Conservation (phyloP, 164 flowering plant genomes). For the Stephania japonica region DNA sequence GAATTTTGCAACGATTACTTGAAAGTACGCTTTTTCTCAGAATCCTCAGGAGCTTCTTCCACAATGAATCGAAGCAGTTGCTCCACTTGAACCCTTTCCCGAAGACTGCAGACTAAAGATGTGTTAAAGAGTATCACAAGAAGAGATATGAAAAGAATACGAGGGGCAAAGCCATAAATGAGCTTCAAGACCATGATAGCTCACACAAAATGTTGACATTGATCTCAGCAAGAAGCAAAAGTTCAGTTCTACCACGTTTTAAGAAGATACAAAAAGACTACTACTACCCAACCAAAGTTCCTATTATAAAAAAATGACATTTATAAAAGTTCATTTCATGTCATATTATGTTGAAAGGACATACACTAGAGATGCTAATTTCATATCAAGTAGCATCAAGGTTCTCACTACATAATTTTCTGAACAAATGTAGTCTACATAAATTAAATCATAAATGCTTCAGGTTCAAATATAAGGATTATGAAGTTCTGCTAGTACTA, state of each 20-base stretch:
- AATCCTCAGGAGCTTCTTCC: slow-evolving; percentile 80
- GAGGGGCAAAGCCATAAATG: neutral
- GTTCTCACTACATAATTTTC: too few relatives aligned
- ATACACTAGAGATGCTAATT: too few relatives aligned
- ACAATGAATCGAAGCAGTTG: slow-evolving; percentile 73
- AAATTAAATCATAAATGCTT: too few relatives aligned
- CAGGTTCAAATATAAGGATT: too few relatives aligned
- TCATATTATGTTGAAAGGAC: neutral
- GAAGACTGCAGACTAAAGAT: slow-evolving; percentile 39
- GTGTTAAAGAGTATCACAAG: neutral
- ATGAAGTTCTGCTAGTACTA: too few relatives aligned
- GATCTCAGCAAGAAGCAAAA: neutral
- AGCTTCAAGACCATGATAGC: neutral
- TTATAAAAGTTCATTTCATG: neutral
- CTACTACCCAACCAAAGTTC: neutral
- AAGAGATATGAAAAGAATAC: neutral
- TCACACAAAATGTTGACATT: neutral
- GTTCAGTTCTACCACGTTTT: neutral
- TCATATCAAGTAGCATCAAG: too few relatives aligned
- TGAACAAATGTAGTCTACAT: too few relatives aligned
- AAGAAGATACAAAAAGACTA: neutral
- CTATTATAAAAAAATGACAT: neutral
- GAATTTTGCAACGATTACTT: slow-evolving; percentile 38
- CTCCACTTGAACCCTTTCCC: slow-evolving; percentile 77
- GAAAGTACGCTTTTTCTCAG: slow-evolving; percentile 63